Conservation (phyloP, 352 stramenopile genomes). For the Phytopythium aichiense region DNA sequence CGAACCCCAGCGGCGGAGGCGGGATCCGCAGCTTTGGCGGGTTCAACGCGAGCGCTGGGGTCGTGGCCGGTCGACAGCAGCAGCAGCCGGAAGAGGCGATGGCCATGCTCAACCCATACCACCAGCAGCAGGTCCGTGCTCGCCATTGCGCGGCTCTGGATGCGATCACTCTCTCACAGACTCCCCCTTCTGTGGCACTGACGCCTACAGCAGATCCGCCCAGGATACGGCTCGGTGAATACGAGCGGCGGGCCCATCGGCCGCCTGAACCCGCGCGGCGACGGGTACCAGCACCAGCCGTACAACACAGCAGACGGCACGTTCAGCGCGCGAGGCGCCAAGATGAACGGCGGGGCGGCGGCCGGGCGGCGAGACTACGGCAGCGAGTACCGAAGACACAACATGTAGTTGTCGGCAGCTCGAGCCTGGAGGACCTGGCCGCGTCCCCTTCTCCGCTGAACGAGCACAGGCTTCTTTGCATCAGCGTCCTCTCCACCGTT, state of each 20-base stretch:
- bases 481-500: neutral
- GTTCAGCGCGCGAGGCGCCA: neutral
- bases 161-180: neutral
- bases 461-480: neutral
- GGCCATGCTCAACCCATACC: conserved; percentile 5
- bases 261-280: neutral
- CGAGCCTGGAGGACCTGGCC: too few relatives aligned
- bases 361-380: neutral
- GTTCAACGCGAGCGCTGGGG: neutral
- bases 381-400: neutral
- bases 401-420: neutral
- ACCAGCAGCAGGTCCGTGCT: conserved; percentile 3
- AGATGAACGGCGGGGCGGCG: neutral
- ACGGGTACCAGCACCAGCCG: neutral
- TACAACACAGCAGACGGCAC: neutral
- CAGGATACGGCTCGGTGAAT: conserved; percentile 2
- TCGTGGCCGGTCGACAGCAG: neutral
- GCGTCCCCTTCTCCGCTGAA: neutral
- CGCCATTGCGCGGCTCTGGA: neutral
- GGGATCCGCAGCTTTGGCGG: neutral
- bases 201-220: neutral
- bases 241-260: neutral
- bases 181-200: neutral
- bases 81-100: neutral
- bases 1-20: neutral